Evolutionary conservation across 225 moss, liverwort and hornwort species (phyloP), one percentile per base, ranked within the genome.

Genomic region (Neckera pumila): DNA sequence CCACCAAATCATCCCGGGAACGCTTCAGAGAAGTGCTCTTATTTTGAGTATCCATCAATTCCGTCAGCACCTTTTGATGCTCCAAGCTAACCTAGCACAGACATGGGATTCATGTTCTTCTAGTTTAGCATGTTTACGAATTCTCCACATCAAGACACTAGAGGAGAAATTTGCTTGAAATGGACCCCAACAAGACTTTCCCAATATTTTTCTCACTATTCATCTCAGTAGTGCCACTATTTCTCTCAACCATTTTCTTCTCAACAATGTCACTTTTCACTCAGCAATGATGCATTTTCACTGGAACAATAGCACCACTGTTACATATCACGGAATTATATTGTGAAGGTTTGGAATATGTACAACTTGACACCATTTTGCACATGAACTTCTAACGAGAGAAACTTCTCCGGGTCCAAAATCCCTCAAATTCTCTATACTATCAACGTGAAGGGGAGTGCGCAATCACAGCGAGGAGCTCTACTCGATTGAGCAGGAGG

Each of bases 51-150:
- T 93, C 93, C 90, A 92, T 89, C 80, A 92, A 73, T 47, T 93
- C 86, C 51, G 87, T 88, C 62, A 89, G 85, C 87, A 94, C 87
- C 86, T 91, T 89, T 87, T 93, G 92, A 83, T 92, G 89, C 90
- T 92, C 93, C 85, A 86, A 91, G 82, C 90, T 93, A 92, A 91
- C 88, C 92, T 92, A 93, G 83, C 88, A 87, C 61, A 88, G 59
- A 74, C 87, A 86, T 56, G 86, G 26, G 36, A 83, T 87, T 80
- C 75, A 40, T 40, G 27, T 76, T 87, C 71, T 56, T 84, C 71
- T 20, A 78, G 43, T 88, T 91, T 57, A 86, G 66, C 31, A 67
- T 61, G 45, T 51, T 85, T 42, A 57, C 33, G 14, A 78, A 33
- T 73, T 57, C 61, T 87, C 57, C 60, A 31, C 87, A 81, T 47